Evolutionary conservation across 805 yeast species (phyloP), one percentile per base, ranked within the genome.

Genomic region (Komagataella mondaviorum): DNA sequence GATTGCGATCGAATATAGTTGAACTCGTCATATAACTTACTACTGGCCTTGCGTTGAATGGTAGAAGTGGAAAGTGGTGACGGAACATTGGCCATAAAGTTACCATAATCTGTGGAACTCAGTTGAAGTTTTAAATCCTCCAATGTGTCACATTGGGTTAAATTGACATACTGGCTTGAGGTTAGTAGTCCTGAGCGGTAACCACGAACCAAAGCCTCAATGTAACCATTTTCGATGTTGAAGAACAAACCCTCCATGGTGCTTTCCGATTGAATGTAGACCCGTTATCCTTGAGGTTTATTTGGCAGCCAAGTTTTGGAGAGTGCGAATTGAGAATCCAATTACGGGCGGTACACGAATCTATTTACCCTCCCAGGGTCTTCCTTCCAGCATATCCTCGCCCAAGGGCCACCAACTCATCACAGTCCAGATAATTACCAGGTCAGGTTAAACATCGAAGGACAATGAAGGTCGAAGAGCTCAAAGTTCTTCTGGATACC

Each of bases 191-290:
- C 96, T 53, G 85, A 81, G 62, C 90, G 81, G 73, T 90, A 88
- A 20, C 99, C 99, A 62, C 99, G 83, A 46, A 91, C 95, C 39
- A 95, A 78, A 47, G 91, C 99, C 69, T 93, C 99, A 58, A 93
- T 77, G 70, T 77, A 93, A 20, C 99, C 99, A 65, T 76, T 64
- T 50, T 91, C 90, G 55, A 89, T 75, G 71, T 93, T 93, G 72
- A 93, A 93, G 68, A 75, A 88, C 49, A 91, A 76, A 23, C 97
- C 97, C 66, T 93, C 98, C 99, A 91, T 91, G 51, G 51, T 51
- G 23, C 22, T 30, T 30, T 3, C 39, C 5, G 39, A 30, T 30
- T 30, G 39, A 4, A 30, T 10, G 39, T 30, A 12, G 18, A 10
- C 49, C 23, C 46, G 23, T 22, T 36, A 43, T 8, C 16, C 44